Evolutionary conservation across 208 protist species (phyloP), one percentile per base, ranked within the genome.

Genomic region (Balamuthia mandrillaris): DNA sequence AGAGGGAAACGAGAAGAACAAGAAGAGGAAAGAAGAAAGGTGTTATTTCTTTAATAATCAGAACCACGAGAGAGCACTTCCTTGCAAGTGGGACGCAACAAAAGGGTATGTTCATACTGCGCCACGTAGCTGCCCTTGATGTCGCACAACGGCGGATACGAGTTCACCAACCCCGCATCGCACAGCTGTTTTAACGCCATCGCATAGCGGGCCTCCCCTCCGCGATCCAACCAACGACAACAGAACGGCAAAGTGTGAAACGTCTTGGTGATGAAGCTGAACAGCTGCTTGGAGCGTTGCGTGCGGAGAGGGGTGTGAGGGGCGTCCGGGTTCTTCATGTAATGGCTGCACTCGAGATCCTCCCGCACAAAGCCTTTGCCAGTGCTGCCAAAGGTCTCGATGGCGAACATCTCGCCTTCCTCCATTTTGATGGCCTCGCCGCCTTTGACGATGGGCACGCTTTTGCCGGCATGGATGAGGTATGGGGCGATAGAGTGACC

Each of bases 321-420:
- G 24, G 77, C 90, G 58, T 96, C 94, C 10, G 92, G 92, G 16
- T 89, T 92, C 91, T 98, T 98, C 98, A 99, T 99, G 92, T 98
- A 99, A 90, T 99, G 98, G 37, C 93, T 97, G 92, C 95, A 98
- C 86, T 98, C 97, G 31, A 97, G 61, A 79, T 98, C 96, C 83
- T 98, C 96, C n/a, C 91, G 86, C 7, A 99, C 97, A 63, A 94
- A 85, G 16, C 95, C 97, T 51, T 66, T 86, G 12, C 98, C 98
- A 18, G 97, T 99, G 10, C 94, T 95, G 70, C 98, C 98, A 87
- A 99, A 99, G 33, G 99, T 99, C 89, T 99, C 99, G 87, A 99
- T 99, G 6, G 99, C 99, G 90, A 98, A 99, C 21, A 98, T 89
- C 88, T 99, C 98, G 33, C 92, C 86, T 61, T 84, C 81, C 61